A percentile compares a stretch with the other conserved stretches of the same genome.
Evolutionary conservation across 306 rosid species (phyloP).

Genomic region (Gillenia trifoliata): DNA sequence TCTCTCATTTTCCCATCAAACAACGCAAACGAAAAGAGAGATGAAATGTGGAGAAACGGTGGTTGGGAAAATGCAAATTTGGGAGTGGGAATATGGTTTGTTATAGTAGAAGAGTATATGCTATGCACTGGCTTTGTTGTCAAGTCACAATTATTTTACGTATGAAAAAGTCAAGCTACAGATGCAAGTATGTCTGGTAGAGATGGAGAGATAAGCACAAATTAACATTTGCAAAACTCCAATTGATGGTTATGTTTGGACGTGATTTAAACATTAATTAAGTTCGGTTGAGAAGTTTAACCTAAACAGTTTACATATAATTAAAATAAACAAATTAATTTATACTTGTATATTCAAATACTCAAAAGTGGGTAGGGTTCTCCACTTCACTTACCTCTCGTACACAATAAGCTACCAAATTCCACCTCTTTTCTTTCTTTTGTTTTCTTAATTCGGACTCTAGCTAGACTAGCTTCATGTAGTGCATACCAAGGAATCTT

Average conservation of each 20-base stretch:
- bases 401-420: constrained; percentile 43
- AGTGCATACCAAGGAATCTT: constrained; percentile 53
- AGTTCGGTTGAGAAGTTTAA: constrained; percentile 1
- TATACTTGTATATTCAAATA: constrained; percentile 13
- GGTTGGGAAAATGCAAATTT: constrained; percentile 26
- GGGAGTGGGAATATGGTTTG: constrained; percentile 34
- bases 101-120: constrained; percentile 18
- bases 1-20: constrained; percentile 55
- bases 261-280: constrained; percentile 4
- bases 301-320: not conserved
- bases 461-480: constrained; percentile 49
- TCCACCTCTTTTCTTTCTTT: not conserved
- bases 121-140: constrained; percentile 26
- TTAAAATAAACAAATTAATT: not conserved
- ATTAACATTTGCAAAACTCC: constrained; percentile 10
- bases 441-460: constrained; percentile 75
- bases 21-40: not conserved
- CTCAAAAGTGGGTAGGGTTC: constrained; percentile 14
- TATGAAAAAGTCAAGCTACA: constrained; percentile 38
- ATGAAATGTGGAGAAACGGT: not conserved
- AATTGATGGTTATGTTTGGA: constrained; percentile 31
- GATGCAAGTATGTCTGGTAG: constrained; percentile 55
- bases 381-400: constrained; percentile 61
- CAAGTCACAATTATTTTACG: constrained; percentile 51
- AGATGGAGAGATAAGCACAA: constrained; percentile 14